Base-by-base conservation (phyloP, 108 stramenopile genomes). In the Nitzschia sp. region DNA sequence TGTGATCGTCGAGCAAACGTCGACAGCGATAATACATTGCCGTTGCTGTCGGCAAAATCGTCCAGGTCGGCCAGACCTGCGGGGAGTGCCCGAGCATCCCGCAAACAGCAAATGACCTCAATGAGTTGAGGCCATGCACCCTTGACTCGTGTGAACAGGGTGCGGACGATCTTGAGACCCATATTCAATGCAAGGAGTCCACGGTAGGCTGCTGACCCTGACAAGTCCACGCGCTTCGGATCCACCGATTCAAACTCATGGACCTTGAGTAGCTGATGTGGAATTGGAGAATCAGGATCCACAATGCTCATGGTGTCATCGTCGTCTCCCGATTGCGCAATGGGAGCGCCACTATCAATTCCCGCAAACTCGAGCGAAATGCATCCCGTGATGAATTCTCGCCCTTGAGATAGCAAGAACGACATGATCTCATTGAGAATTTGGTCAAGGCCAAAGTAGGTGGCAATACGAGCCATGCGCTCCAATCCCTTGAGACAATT, bases 41-140 rank as follows among this genome's bases (percentile, higher is more conserved):
- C 91, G 51, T 80, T 76, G 61, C 91, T 92, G 61, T 92, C 91
- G 10, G 88, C 91, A 76, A 92, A 92, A 60, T 92, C 91, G 53
- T 92, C 91, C 41, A 89, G 72, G 69, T 87, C 86, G 3, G 86
- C 53, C n/a, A 92, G 63, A 10, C 86, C 72, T n/a, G 76, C 58
- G 10, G 91, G 91, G 8, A 92, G 72, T 7, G 84, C 91, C 44
- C 78, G 51, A 0, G 86, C 76, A 50, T 92, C 91, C 12, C 91
- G 86, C 21, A 92, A 67, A 19, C 80, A 83, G 72, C 85, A 86
- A 22, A 92, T 63, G 11, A 84, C 83, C 10, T 88, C 87, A 48
- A 92, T 68, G 8, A 89, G 72, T 10, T 51, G 25, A 24, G 87
- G 87, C 84, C 87, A 85, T 20, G 91, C 83, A 42, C 75, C 69